Base-by-base conservation (phyloP, 106 monocot species). In the Dendrobium officinale region DNA sequence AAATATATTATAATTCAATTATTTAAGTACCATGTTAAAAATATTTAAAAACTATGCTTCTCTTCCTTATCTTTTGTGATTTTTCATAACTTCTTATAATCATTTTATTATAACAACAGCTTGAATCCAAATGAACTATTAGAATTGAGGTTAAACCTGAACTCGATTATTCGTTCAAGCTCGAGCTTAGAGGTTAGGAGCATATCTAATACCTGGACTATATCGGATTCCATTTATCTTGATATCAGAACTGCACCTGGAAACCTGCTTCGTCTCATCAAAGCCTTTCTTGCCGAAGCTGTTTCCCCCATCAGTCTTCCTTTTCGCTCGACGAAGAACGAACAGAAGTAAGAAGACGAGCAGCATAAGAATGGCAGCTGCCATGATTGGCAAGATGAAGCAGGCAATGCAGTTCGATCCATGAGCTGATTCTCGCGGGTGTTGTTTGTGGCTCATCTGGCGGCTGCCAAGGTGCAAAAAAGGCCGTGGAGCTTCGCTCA, bases 231-330 rank as follows among this genome's bases (percentile, higher is more conserved):
- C 75, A 10, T 29, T 77, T 24, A 31, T 29, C 48, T 42, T 73
- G 9, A 48, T 6, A 76, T n/a, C 16, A 37, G 76, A 51, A 26
- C 45, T 47, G 49, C 76, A 76, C 26, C 15, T 78, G 29, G 84
- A 68, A 17, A 77, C 5, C 80, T 77, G 80, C 67, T 5, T 77
- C 42, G 20, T 48, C 26, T 84, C 77, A 49, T 76, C 76, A 76
- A 51, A 76, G 19, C 67, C 41, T 48, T 29, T 41, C 66, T 80
- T 77, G 44, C 83, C 66, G 73, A 74, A 79, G 61, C 66, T 84
- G 84, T 49, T 77, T 43, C 47, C 77, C 13, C 27, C 17, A 22
- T 55, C 56, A 22, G 4, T 29, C 55, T 24, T 72, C 17, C 19
- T 9, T 55, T 58, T 81, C n/a, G 73, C 77, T 78, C 81, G 26